phyloP scores from a whole-genome alignment of 1,284 basidiomycete genomes.

The Cryptococcus sp. region DNA sequence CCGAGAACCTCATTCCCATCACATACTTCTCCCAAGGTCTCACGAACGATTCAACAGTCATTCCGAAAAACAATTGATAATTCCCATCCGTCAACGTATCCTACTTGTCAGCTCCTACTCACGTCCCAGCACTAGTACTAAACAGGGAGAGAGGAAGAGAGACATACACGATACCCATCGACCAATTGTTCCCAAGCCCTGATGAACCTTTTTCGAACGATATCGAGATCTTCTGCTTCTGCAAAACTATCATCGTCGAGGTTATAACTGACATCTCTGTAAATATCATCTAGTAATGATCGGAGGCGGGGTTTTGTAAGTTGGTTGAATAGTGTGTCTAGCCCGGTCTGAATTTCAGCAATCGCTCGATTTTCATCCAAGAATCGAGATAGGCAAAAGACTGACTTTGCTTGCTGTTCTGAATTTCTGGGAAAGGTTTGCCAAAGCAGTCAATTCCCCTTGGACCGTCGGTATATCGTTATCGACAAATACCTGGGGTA shows the following conservation, averaged over 20 bases:
- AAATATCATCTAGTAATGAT: conserved; percentile 76
- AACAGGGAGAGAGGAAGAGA: not conserved
- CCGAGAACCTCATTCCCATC: conserved; percentile 75
- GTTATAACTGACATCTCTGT: conserved; percentile 81
- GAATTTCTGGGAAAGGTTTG: conserved; percentile 58
- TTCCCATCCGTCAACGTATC: conserved; percentile 81
- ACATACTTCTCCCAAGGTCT: conserved; percentile 91
- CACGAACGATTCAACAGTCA: conserved; percentile 79
- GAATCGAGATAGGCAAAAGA: too few relatives aligned
- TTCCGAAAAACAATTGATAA: conserved; percentile 75
- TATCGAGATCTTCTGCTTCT: conserved; percentile 75
- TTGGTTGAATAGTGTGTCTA: conserved; percentile 93
- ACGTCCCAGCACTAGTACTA: not conserved
- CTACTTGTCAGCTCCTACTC: conserved; percentile 47
- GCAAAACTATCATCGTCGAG: conserved; percentile 84
- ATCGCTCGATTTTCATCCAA: not conserved
- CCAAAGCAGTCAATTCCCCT: conserved; percentile 33
- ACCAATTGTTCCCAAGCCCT: conserved; percentile 75
- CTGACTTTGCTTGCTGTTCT: conserved; percentile 64
- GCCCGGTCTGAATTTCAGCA: conserved; percentile 58
- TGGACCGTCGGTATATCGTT: conserved; percentile 52
- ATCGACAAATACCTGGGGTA: conserved; percentile 67
- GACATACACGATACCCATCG: conserved; percentile 72
- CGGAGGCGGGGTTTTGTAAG: conserved; percentile 79
- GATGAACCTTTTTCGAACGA: conserved; percentile 81